Evolutionary conservation across 164 flowering plant genomes (phyloP), one percentile per base, ranked within the genome.

Genomic region (Tinospora cordifolia): DNA sequence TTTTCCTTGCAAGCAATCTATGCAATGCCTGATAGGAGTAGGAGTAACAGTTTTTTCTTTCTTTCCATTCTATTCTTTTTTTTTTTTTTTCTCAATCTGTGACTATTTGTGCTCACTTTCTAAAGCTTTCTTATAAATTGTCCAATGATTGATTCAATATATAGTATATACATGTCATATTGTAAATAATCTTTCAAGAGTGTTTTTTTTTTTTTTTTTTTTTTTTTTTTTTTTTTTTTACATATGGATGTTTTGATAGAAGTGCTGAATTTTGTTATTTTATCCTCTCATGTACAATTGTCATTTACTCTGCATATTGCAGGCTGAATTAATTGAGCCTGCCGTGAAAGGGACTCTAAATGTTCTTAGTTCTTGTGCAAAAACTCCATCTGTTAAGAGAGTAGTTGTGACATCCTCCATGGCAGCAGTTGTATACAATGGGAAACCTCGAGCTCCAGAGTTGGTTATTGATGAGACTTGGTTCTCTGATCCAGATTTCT

Each of bases 391-490:
- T 36, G 63, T 84, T 74, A 84, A 79, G 78, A 77, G 90, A 67
- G 86, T 86, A 44, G 75, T 86, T 36, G 8, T 86, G 15, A 86
- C 90, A 17, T 83, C 90, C 66, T 86, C 90, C 14, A 57, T 76
- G 13, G 84, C 83, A 62, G 60, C 90, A 25, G 79, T 83, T 70
- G 0, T 9, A 17, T 59, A 10, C 72, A 76, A 34, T 51, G 71
- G 75, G 54, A 75, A 51, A 64, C 77, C 85, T 65, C 67, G 73
- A 69, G 74, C 74, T 6, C 66, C 81, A 12, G 85, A 81, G 63
- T 73, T 74, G 21, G 74, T 79, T n/a, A 38, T 74, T 19, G 84
- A 81, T 51, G 84, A 81, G 67, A 79, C 80, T 63, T 81, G 84
- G 87, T 79, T 76, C 76, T 76, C 87, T 19, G 79, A 81, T 82